Conservation (phyloP, 2,329 filamentous ascomycete genomes). For the Colletotrichum lentis region DNA sequence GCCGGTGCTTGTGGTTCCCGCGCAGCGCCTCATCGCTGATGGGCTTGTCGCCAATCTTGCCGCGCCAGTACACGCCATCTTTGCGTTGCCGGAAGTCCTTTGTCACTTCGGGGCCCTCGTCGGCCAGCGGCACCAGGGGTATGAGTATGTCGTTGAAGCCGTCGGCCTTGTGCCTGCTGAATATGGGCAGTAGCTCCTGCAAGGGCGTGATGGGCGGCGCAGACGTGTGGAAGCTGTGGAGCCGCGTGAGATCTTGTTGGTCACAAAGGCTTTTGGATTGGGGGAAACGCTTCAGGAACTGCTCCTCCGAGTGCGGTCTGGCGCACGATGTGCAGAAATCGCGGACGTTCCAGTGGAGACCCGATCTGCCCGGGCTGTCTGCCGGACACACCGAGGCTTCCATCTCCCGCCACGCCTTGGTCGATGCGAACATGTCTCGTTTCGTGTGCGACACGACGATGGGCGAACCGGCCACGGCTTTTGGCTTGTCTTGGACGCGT, state of each 20-base stretch:
- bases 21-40: slow-evolving; percentile 64
- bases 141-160: slow-evolving; percentile 82
- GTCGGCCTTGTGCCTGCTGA: slow-evolving; percentile 76
- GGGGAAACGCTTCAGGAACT: slow-evolving; percentile 73
- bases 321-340: slow-evolving; percentile 72
- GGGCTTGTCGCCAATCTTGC: slow-evolving; percentile 67
- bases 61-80: slow-evolving; percentile 77
- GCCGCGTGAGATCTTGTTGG: slow-evolving; percentile 76
- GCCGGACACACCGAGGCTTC: slow-evolving; percentile 66
- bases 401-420: slow-evolving; percentile 52
- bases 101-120: slow-evolving; percentile 55
- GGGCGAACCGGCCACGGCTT: neutral
- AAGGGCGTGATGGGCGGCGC: slow-evolving; percentile 69
- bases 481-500: slow-evolving; percentile 2
- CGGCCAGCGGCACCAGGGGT: slow-evolving; percentile 61
- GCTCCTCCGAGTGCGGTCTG: slow-evolving; percentile 69
- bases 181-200: slow-evolving; percentile 74
- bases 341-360: slow-evolving; percentile 69
- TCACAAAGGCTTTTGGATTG: slow-evolving; percentile 73
- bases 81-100: slow-evolving; percentile 67
- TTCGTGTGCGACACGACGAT: neutral
- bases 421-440: slow-evolving; percentile 3
- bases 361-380: slow-evolving; percentile 65
- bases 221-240: slow-evolving; percentile 77
- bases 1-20: slow-evolving; percentile 73